phyloP scores from a whole-genome alignment of 805 yeast species.

The Dipodascopsis uninucleata region DNA sequence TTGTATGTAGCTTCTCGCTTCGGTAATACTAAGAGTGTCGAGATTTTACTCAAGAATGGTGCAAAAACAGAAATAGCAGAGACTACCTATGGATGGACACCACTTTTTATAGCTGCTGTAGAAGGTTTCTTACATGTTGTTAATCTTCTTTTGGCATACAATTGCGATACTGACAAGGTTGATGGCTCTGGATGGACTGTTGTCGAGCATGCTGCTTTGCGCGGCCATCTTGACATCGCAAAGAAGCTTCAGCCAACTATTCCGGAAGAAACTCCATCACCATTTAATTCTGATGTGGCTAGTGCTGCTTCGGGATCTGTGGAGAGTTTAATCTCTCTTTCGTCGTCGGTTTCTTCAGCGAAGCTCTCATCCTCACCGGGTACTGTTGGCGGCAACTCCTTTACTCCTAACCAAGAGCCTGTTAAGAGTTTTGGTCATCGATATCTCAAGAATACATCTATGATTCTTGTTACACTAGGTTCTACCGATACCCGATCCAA shows the following conservation, averaged over 20 bases:
- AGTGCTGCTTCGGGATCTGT: slow-evolving; percentile 25
- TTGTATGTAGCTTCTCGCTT: slow-evolving; percentile 75
- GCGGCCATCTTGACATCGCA: slow-evolving; percentile 79
- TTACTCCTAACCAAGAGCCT: slow-evolving; percentile 41
- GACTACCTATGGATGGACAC: slow-evolving; percentile 86
- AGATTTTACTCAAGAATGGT: slow-evolving; percentile 53
- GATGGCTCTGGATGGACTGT: slow-evolving; percentile 96
- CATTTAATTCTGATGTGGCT: slow-evolving; percentile 13
- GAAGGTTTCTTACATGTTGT: slow-evolving; percentile 69
- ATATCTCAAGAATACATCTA: slow-evolving; percentile 60
- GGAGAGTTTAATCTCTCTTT: slow-evolving; percentile 20
- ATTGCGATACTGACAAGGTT: slow-evolving; percentile 51
- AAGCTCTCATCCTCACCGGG: slow-evolving; percentile 21
- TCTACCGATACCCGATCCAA: slow-evolving; percentile 70
- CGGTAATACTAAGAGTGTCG: slow-evolving; percentile 52
- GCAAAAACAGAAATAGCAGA: slow-evolving; percentile 80
- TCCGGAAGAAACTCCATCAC: slow-evolving; percentile 14
- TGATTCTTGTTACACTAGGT: slow-evolving; percentile 80
- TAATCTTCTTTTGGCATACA: slow-evolving; percentile 48
- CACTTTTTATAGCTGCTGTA: slow-evolving; percentile 82
- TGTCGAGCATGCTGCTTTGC: slow-evolving; percentile 89
- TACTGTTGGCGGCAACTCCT: slow-evolving; percentile 32
- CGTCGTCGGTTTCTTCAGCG: slow-evolving; percentile 12
- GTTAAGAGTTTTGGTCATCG: slow-evolving; percentile 84
- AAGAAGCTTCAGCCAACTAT: slow-evolving; percentile 42